Base-by-base conservation (phyloP, 192 early-diverging fungal species). In the Pilobolus umbonatus region DNA sequence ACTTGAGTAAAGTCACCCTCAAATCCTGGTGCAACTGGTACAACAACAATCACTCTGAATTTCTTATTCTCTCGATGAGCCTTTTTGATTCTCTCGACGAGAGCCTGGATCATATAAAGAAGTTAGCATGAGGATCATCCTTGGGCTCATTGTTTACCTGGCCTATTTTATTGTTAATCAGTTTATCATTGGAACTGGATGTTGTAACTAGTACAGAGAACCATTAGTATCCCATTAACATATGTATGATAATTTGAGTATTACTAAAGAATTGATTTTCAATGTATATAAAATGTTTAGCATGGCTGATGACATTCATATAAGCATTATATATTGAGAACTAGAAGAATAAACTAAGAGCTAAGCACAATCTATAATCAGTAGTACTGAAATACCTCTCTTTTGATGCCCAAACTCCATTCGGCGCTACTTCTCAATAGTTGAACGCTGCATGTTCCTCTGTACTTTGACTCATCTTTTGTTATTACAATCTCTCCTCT, bases 241-340 rank as follows among this genome's bases (percentile, higher is more conserved):
- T 31, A 29, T 10, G 21, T 40, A 8, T n/a, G n/a, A n/a, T n/a
- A n/a, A n/a, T n/a, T n/a, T n/a, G n/a, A n/a, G n/a, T n/a, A 71
- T 69, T 75, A 83, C 81, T 85, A 64, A 95, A 95, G 70, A 95
- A 95, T 67, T 95, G 93, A 65, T 95, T 93, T 65, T 95, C 93
- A 54, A 95, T 93, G 69, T 95, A 95, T n/a, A 95, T 79, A 72
- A 90, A 93, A 61, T 95, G 91, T 61, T 90, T 76, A 15, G 93
- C 86, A 29, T 80, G 66, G 21, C 61, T 62, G 68, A 95, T 95
- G 48, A 78, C 75, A 39, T 83, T 73, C 65, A 87, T 65, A 62
- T 95, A 95, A 7, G 93, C 93, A 28, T 80, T 89, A 51, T 86
- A 81, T 47, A 95, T 93, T 12, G 87, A 89, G 61, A 72, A 74